Evolutionary conservation across 2,329 filamentous ascomycete genomes (phyloP).

Genomic region (Colletotrichum orbiculare): DNA sequence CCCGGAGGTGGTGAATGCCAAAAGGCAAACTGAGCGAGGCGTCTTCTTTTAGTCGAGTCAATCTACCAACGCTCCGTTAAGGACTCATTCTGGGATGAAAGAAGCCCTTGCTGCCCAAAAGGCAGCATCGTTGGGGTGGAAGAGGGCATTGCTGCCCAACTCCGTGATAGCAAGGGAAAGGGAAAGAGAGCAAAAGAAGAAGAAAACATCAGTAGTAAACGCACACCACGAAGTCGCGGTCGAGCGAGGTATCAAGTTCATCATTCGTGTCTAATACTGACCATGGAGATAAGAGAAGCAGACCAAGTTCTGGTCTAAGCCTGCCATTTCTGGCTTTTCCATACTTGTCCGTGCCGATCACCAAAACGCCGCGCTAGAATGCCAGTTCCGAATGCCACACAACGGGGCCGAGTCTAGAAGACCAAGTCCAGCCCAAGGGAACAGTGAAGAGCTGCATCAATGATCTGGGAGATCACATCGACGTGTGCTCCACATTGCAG

Average conservation of each 20-base stretch:
- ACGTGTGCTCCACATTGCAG: constrained; percentile 40
- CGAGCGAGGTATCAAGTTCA: constrained; percentile 37
- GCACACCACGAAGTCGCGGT: constrained; percentile 32
- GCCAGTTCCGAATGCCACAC: constrained; percentile 33
- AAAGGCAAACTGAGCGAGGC: constrained; percentile 44
- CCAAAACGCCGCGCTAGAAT: constrained; percentile 49
- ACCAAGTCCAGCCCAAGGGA: constrained; percentile 6
- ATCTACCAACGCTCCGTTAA: constrained; percentile 89
- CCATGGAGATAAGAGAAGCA: constrained; percentile 21
- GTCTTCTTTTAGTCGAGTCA: constrained; percentile 52
- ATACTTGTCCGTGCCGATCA: constrained; percentile 11
- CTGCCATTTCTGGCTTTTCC: constrained; percentile 38
- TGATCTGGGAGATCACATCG: constrained; percentile 35
- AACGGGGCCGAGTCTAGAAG: constrained; percentile 9
- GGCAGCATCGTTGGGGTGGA: constrained; percentile 73
- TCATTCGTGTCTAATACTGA: constrained; percentile 38
- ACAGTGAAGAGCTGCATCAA: no score
- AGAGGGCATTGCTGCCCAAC: neutral
- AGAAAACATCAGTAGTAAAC: constrained; percentile 26
- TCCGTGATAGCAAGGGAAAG: constrained; percentile 18
- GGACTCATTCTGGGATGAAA: constrained; percentile 75
- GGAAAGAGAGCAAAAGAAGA: constrained; percentile 32
- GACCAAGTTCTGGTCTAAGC: constrained; percentile 34
- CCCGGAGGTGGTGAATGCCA: constrained; percentile 45
- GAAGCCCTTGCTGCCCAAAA: constrained; percentile 77